A percentile compares a stretch with the other conserved stretches of the same genome.
Conservation (phyloP, 2,329 filamentous ascomycete species). For the Penicillium sp. region DNA sequence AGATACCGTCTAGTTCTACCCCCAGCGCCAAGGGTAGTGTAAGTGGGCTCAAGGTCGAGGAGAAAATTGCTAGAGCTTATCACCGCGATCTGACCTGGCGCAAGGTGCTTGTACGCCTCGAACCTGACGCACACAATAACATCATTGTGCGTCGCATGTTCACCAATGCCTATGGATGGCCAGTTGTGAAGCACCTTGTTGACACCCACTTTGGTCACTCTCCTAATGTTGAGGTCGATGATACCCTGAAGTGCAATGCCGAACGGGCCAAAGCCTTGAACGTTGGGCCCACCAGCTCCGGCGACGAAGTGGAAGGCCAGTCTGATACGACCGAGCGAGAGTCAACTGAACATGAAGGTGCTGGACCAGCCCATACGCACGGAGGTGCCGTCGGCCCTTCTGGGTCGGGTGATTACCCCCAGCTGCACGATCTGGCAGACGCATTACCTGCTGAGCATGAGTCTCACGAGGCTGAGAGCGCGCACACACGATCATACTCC, state of each 20-base stretch:
- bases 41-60: conserved; percentile 80
- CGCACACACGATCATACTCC: conserved; percentile 7
- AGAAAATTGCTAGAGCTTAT: conserved; percentile 96
- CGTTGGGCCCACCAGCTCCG: conserved; percentile 63
- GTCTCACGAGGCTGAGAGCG: conserved; percentile 18
- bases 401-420: conserved; percentile 3
- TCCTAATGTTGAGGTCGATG: conserved; percentile 64
- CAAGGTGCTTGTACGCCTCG: conserved; percentile 91
- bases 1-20: conserved; percentile 18
- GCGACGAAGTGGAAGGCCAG: conserved; percentile 63
- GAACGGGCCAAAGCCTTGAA: conserved; percentile 70
- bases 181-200: conserved; percentile 90
- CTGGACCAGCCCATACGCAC: conserved; percentile 1
- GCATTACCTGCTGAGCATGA: conserved; percentile 12
- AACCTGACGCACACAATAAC: conserved; percentile 98
- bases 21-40: conserved; percentile 23
- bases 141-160: conserved; percentile 97
- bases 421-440: conserved; percentile 7
- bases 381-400: conserved; percentile 1
- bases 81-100: conserved; percentile 91
- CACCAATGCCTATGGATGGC: conserved; percentile 96
- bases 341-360: conserved; percentile 8
- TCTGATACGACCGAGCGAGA: conserved; percentile 35
- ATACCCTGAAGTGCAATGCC: conserved; percentile 66
- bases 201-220: conserved; percentile 91